A percentile compares a stretch with the other conserved stretches of the same genome.
phyloP scores from a whole-genome alignment of 371 early-diverging fungal species.

The Funneliformis caledonium region DNA sequence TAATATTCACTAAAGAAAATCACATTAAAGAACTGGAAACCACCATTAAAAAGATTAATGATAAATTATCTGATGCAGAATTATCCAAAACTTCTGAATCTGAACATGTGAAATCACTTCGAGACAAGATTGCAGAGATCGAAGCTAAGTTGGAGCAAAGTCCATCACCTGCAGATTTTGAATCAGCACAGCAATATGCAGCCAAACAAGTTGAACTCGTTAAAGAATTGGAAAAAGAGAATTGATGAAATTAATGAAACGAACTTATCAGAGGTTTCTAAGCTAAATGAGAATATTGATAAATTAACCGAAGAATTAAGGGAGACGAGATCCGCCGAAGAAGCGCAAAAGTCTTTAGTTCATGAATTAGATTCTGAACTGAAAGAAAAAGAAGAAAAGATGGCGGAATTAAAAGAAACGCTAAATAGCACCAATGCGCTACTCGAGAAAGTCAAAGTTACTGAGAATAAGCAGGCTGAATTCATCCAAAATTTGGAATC shows the following conservation, averaged over 20 bases:
- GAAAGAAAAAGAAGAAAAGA: background rate
- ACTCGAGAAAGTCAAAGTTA: background rate
- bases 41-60: constrained; percentile 4
- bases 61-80: constrained; percentile 20
- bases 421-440: background rate
- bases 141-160: background rate
- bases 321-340: background rate
- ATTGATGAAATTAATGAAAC: background rate
- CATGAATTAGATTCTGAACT: constrained; percentile 13
- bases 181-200: constrained; percentile 4
- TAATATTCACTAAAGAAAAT: background rate
- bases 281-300: background rate
- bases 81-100: background rate
- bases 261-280: background rate
- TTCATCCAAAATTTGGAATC: constrained; percentile 3
- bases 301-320: background rate
- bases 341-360: background rate
- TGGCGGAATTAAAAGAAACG: background rate
- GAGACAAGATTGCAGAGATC: constrained; percentile 17
- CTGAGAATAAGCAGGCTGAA: background rate
- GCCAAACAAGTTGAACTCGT: background rate
- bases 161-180: constrained; percentile 3
- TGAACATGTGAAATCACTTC: constrained; percentile 37
- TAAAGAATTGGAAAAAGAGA: constrained; percentile 23
- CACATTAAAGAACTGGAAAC: constrained; percentile 29